phyloP scores from a whole-genome alignment of 768 basidiomycete species.

The Hydnum rufescens region DNA sequence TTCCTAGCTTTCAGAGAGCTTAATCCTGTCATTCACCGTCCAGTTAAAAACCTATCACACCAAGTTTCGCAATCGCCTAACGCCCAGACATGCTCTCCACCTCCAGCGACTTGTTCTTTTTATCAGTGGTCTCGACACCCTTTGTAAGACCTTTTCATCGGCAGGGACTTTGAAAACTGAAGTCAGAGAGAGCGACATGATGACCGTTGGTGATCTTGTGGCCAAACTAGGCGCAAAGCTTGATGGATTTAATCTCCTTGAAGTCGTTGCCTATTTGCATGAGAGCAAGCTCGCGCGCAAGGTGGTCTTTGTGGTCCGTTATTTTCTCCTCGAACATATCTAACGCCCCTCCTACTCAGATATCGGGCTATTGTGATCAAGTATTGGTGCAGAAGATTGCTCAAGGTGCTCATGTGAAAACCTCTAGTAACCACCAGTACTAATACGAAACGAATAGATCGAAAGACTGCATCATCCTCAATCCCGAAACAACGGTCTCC shows the following conservation, averaged over 20 bases:
- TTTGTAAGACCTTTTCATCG: constrained; percentile 16
- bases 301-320: constrained; percentile 11
- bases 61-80: constrained; percentile 27
- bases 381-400: too few species aligned
- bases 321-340: not conserved
- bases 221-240: constrained; percentile 44
- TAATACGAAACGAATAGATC: too few species aligned
- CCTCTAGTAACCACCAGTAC: too few species aligned
- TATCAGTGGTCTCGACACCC: constrained; percentile 45
- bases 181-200: constrained; percentile 27
- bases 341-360: constrained; percentile 47
- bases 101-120: constrained; percentile 61
- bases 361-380: constrained; percentile 66
- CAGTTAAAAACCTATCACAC: constrained; percentile 23
- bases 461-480: too few species aligned
- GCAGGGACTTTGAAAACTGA: constrained; percentile 12
- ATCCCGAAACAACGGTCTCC: not conserved
- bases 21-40: constrained; percentile 36
- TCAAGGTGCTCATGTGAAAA: too few species aligned
- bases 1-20: constrained; percentile 25
- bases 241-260: constrained; percentile 62
- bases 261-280: constrained; percentile 62
- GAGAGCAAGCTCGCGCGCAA: constrained; percentile 54
- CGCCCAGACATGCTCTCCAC: constrained; percentile 51
- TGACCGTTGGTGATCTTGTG: constrained; percentile 48